Evolutionary conservation across 164 flowering plant genomes (phyloP), one percentile per base, ranked within the genome.

Genomic region (Umbellularia californica): DNA sequence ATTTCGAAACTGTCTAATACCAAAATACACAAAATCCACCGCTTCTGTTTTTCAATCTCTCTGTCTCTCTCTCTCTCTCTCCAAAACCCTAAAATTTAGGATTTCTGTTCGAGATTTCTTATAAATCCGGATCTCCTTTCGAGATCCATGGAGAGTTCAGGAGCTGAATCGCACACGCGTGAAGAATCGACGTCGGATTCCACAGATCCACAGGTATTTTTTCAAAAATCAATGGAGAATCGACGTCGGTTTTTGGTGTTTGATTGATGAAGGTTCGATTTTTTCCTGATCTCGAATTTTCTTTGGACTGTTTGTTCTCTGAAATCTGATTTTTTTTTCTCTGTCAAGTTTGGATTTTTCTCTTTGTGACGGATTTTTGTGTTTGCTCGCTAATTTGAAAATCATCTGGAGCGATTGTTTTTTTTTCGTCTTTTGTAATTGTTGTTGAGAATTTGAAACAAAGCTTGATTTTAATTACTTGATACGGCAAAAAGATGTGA

Each of bases 91-190:
- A 5, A 28, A 15, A 28, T 30, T 28, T 33, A 67, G 69, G 41
- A n/a, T 28, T 67, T 30, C 28, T 27, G 69, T 28, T 35, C 35
- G 47, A 30, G 20, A 67, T 28, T 24, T 12, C 60, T 15, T 55
- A 15, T 28, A 28, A 30, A 30, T 28, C 28, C 33, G 28, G 17
- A 12, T 25, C 15, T n/a, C 19, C 3, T 22, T n/a, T 69, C n/a
- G 50, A 9, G 24, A 17, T 22, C 55, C 30, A 72, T 72, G 74
- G 74, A 72, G 69, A 72, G 62, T 35, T 72, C 68, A 0, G 74
- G 58, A 63, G 68, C 58, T 15, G 74, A 72, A 41, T 35, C 28
- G 74, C 74, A 10, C 20, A 20, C 68, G 20, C n/a, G 20, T 4
- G 68, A 72, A 35, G 74, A 35, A 47, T 23, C 19, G 28, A n/a